Evolutionary conservation across 2,329 filamentous ascomycete genomes (phyloP), one percentile per base, ranked within the genome.

Genomic region (Pseudogymnoascus sp.): DNA sequence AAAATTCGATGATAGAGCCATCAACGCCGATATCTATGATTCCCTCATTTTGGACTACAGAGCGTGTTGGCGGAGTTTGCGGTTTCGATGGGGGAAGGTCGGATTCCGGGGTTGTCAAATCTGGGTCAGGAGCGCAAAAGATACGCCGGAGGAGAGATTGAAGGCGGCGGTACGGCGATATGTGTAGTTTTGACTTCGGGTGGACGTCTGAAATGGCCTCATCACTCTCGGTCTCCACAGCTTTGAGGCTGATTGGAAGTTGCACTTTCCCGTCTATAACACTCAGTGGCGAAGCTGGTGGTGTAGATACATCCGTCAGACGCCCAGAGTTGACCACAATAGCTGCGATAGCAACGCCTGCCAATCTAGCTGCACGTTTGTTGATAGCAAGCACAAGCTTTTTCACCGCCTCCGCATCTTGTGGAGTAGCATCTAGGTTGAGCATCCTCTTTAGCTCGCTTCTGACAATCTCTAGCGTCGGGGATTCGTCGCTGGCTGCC

Each of bases 1-100:
- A 97, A 78, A 96, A 95, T 76, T 97, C 95, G 2, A 97, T 92
- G 61, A 99, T 80, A 72, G 88, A 93, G 67, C 95, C 95, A 73
- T 99, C 95, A 1, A 97, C 93, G 70, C 95, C 95, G 69, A 99
- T 86, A 72, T 99, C 95, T 62, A 89, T 79, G 25, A 95, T 83
- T 61, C 93, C 84, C 52, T 91, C 87, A 37, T 71, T 69, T n/a
- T 28, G 33, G 18, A 21, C 41, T 11, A 7, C 37, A 21, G 49
- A 9, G n/a, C 2, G 9, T 9, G n/a, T 33, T 33, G 11, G n/a
- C 9, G n/a, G 28, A 35, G 49, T 55, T 21, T 55, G 49, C 5
- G 23, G n/a, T 35, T 35, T 55, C 28, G 49, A 55, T 55, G 7
- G 28, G 28, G 28, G n/a, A 9, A 55, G 49, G n/a, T 33, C 25